Evolutionary conservation across 495 filamentous ascomycete species (phyloP).

Genomic region (Penicillium flavigenum): DNA sequence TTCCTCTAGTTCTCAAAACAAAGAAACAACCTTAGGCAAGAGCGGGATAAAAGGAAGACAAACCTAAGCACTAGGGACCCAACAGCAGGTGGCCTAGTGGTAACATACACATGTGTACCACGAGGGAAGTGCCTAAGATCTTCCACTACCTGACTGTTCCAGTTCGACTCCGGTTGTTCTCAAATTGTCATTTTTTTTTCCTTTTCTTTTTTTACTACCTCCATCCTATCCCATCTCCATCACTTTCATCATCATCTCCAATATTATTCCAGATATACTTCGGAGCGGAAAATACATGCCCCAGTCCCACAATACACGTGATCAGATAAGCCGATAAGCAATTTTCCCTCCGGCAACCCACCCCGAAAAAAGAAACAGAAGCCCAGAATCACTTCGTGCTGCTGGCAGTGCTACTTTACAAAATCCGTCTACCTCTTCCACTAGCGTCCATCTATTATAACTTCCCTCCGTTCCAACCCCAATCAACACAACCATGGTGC

Average conservation of each 20-base stretch:
- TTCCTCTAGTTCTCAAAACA: background rate
- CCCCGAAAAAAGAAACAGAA: conserved; percentile 4
- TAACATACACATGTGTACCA: conserved; percentile 1
- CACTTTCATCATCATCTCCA: background rate
- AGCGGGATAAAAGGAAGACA: background rate
- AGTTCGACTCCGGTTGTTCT: background rate
- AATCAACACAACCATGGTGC: conserved; percentile 4
- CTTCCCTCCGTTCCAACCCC: background rate
- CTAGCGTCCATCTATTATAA: background rate
- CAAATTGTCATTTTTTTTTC: background rate
- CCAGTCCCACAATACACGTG: background rate
- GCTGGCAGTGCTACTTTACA: conserved; percentile 29
- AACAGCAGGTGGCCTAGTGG: conserved; percentile 2
- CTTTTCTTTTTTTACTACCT: background rate
- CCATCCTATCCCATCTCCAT: background rate
- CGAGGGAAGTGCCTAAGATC: conserved; percentile 6
- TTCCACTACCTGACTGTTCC: conserved; percentile 2
- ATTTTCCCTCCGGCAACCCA: conserved; percentile 16
- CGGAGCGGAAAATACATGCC: conserved; percentile 10
- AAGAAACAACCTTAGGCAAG: background rate
- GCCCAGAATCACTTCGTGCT: conserved; percentile 22
- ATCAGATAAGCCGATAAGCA: conserved; percentile 14
- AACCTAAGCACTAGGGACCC: background rate
- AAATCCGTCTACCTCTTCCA: background rate
- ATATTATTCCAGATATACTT: conserved; percentile 1